Base-by-base conservation (phyloP, 805 yeast species). In the Lipomyces anomalus region DNA sequence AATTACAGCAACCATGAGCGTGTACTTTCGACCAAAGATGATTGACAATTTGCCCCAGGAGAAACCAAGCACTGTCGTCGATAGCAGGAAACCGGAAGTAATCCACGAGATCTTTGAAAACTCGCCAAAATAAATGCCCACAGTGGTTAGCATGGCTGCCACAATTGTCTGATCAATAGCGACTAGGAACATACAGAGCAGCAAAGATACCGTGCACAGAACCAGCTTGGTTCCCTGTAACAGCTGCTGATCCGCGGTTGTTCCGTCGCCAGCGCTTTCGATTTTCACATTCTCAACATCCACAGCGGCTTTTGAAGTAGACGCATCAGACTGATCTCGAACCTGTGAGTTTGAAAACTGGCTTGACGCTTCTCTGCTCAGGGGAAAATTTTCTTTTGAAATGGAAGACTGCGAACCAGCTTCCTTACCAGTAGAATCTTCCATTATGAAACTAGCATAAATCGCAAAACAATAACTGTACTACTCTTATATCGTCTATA, bases 1-100 rank as follows among this genome's bases (percentile, higher is more conserved):
- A n/a, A n/a, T n/a, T n/a, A n/a, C n/a, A 33, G 13, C 56, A n/a
- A 61, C 46, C 26, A 68, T 67, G 23, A 74, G 71, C 6, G 73
- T 67, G 32, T 56, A 51, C 59, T 61, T 60, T 35, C 74, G 55
- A 39, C 68, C 65, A 54, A 59, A 57, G 23, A 83, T 74, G 53
- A 83, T 89, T 35, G 82, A 74, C 28, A 80, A 65, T 46, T 80
- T 75, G 3, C 89, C 90, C 46, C 78, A 80, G 23, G 82, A 59
- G 0, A 87, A 89, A 62, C 82, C 88, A 61, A 80, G 80, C 1
- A 84, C 83, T 2, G 84, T 75, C 48, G 76, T 77, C 1, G 89
- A 78, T 17, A 84, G 64, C 22, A 84, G 66, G 44, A 80, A 78
- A 1, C 83, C 75, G 7, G 47, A 30, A 0, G 87, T 77, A 2